These are phyloP conservation scores for Rhodotorula mucilaginosa DNA, from an alignment of 1,284 basidiomycete genomes.

Conservation along the genomic window DNA sequence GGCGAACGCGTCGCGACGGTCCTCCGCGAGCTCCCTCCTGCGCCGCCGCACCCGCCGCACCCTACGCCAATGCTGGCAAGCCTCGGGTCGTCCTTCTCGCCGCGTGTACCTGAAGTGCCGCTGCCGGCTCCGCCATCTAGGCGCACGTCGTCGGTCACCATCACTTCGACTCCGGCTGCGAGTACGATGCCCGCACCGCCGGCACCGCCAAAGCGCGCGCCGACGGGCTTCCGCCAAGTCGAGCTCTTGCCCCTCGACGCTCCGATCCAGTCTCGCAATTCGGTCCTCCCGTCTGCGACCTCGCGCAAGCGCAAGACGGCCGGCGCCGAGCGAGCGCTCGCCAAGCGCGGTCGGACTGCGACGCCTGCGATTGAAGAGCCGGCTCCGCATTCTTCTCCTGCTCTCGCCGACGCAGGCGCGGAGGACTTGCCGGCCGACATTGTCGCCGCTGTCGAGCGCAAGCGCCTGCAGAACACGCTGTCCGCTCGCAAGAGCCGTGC, in stretches of 20 bases:
- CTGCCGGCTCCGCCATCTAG: neutral
- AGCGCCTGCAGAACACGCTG: slow-evolving; percentile 76
- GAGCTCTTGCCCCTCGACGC: slow-evolving; percentile 34
- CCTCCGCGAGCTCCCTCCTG: slow-evolving; percentile 47
- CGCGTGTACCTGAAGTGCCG: neutral
- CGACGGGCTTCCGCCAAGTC: slow-evolving; percentile 32
- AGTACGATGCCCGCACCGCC: neutral
- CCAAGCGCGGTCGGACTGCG: slow-evolving; percentile 50
- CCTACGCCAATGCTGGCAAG: neutral
- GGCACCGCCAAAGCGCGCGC: neutral
- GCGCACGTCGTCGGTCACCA: neutral
- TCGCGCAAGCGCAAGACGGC: slow-evolving; percentile 61
- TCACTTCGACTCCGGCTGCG: neutral
- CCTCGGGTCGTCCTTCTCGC: neutral
- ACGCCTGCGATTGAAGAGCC: slow-evolving; percentile 39
- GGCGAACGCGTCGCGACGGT: slow-evolving; percentile 31
- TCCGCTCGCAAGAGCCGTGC: slow-evolving; percentile 69
- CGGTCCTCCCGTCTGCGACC: slow-evolving; percentile 58
- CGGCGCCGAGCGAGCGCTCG: slow-evolving; percentile 50
- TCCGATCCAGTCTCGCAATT: slow-evolving; percentile 53
- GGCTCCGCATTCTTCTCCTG: slow-evolving; percentile 43
- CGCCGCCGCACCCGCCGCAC: slow-evolving; percentile 50
- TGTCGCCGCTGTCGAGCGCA: slow-evolving; percentile 64
- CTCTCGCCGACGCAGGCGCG: slow-evolving; percentile 48
- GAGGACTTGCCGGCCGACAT: slow-evolving; percentile 49